Percentiles rank a stretch among this genome's conserved stretches.
These are phyloP conservation scores for Diaporthe sp. DNA, from an alignment of 2,329 filamentous ascomycete genomes.

Conservation along the genomic window DNA sequence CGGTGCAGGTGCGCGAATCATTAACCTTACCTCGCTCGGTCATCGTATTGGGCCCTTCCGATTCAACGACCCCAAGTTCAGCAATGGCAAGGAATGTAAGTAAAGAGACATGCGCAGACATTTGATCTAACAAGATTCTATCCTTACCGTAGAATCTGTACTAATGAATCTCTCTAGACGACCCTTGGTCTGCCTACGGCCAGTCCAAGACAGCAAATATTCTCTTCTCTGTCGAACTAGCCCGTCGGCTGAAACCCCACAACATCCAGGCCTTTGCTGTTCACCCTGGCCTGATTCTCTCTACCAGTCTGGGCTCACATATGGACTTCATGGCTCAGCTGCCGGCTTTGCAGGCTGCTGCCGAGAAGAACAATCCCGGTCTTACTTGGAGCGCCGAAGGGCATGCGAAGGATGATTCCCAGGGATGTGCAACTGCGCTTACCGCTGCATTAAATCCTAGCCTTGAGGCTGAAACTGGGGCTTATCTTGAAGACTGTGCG, in stretches of 20 bases:
- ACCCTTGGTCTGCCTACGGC: constrained; percentile 43
- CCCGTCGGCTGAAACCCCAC: constrained; percentile 37
- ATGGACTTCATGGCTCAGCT: constrained; percentile 15
- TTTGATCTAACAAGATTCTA: constrained; percentile 41
- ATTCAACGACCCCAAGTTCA: constrained; percentile 46
- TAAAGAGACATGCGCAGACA: constrained; percentile 32
- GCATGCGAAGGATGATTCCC: constrained; percentile 40
- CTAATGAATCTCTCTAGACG: not conserved
- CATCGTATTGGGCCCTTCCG: constrained; percentile 49
- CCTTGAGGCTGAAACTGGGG: not conserved
- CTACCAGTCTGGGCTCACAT: not conserved
- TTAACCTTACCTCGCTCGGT: constrained; percentile 56
- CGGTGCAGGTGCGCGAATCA: constrained; percentile 48
- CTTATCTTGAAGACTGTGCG: constrained; percentile 20
- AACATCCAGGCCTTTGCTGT: constrained; percentile 25
- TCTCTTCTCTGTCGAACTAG: constrained; percentile 44
- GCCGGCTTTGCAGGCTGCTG: not conserved
- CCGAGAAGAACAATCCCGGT: constrained; percentile 16
- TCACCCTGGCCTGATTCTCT: constrained; percentile 17
- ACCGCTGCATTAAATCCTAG: constrained; percentile 29
- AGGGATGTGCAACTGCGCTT: constrained; percentile 45
- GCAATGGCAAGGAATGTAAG: constrained; percentile 28
- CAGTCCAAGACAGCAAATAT: constrained; percentile 49
- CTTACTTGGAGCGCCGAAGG: not conserved
- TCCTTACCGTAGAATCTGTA: no score